Base-by-base conservation (phyloP, 805 yeast genomes). In the Blastobotrys mokoenaii region DNA sequence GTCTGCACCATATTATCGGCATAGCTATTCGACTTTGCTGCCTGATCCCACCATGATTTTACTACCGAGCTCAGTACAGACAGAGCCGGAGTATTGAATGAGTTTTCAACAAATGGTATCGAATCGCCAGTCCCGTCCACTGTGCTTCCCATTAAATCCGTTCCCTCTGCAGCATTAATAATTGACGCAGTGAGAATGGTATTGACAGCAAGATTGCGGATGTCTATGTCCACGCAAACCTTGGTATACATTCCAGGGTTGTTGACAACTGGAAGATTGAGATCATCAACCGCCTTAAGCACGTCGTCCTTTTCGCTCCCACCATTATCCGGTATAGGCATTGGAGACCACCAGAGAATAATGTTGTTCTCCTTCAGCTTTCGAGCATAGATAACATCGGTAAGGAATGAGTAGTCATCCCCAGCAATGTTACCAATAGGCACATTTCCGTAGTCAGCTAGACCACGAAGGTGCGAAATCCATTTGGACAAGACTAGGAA, bases 21-120 rank as follows among this genome's bases (percentile, higher is more conserved):
- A 48, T 81, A 79, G 7, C 69, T 53, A 53, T 82, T 76, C 45
- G 77, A 77, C 16, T 69, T 68, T 45, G 84, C 65, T 0, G 96
- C 97, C 57, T 80, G 83, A 56, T 87, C 94, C 96, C 97, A 90
- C 96, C 96, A 87, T 29, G 73, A 79, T 56, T 83, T 86, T 10
- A 93, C 83, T 74, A 93, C 68, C 6, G 72, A 62, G 57, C 94
- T 75, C 46, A 93, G 69, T 1, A 82, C 82, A 8, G 70, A 62
- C 50, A 93, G 68, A 2, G 96, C 84, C 0, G 84, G 77, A 0
- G 80, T 73, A 9, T 89, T 82, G 55, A 90, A 89, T 0, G 95
- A 76, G 61, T 90, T 95, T 53, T 82, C 85, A 11, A 90, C 83
- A 53, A 89, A 76, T 2, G 68, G 65, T 3, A 56, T 54, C 11